Evolutionary conservation across 306 rosid genomes (phyloP).

Genomic region (Corylus americana): DNA sequence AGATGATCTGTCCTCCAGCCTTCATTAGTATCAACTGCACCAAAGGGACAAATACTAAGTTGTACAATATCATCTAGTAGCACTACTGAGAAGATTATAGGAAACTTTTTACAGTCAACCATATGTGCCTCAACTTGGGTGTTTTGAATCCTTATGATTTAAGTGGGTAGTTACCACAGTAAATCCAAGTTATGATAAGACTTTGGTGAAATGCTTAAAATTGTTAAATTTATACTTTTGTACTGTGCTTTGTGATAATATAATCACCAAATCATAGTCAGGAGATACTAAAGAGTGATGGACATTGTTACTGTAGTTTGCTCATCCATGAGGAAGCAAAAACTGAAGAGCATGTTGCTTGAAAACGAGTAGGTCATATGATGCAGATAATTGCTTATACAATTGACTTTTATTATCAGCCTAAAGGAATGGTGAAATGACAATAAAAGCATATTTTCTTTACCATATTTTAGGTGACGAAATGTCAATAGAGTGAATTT

Average conservation of each 20-base stretch:
- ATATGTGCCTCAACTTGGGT: neutral
- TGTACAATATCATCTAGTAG: constrained; percentile 23
- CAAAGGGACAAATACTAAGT: constrained; percentile 25
- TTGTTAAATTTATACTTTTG: neutral
- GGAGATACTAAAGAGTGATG: neutral
- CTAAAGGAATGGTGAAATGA: no score
- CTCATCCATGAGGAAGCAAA: neutral
- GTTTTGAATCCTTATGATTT: neutral
- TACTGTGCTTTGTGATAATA: neutral
- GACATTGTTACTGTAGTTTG: neutral
- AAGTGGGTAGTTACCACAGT: neutral
- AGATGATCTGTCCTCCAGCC: constrained; percentile 69
- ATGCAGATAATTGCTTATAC: no score
- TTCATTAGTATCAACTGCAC: constrained; percentile 81
- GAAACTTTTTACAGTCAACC: neutral
- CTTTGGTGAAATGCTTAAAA: neutral
- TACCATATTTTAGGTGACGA: no score
- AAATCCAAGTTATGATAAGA: neutral
- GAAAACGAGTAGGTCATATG: neutral
- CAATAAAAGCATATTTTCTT: no score
- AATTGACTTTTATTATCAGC: no score
- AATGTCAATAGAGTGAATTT: neutral
- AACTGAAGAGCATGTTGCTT: neutral
- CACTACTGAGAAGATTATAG: constrained; percentile 13
- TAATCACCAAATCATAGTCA: neutral